These are phyloP conservation scores for Lachnellula hyalina DNA, from an alignment of 2,329 filamentous ascomycete species.

Conservation along the genomic window DNA sequence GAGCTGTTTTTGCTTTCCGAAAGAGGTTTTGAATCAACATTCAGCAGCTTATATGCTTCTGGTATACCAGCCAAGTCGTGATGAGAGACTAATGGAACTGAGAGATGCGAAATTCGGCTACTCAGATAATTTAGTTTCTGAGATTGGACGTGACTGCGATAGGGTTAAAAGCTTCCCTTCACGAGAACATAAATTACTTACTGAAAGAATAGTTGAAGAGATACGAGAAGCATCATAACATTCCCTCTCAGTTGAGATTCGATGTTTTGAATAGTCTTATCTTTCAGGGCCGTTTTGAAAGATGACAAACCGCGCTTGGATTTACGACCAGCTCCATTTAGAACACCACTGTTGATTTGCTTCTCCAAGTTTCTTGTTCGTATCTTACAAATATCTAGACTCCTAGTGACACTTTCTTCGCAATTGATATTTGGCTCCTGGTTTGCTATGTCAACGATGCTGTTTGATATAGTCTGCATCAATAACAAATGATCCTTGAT, in stretches of 20 bases:
- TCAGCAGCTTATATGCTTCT: not conserved
- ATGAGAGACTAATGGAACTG: not conserved
- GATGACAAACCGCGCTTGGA: not conserved
- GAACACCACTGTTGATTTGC: not conserved
- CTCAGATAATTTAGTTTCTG: not conserved
- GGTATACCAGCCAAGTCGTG: not conserved
- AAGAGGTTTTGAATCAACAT: not conserved
- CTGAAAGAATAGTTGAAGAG: conserved; percentile 13
- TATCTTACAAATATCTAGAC: conserved; percentile 2
- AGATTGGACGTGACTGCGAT: not conserved
- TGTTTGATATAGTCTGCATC: conserved; percentile 1
- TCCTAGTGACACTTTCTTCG: conserved; percentile 4
- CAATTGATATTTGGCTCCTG: not conserved
- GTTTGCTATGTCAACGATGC: conserved; percentile 3
- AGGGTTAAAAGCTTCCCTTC: not conserved
- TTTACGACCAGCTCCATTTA: not conserved
- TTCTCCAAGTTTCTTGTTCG: not conserved
- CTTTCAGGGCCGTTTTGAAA: conserved; percentile 4
- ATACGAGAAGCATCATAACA: conserved; percentile 11
- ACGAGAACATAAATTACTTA: not conserved
- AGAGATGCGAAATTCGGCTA: not conserved
- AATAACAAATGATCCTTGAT: conserved; percentile 8
- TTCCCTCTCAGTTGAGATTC: conserved; percentile 8
- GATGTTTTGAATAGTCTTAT: conserved; percentile 6
- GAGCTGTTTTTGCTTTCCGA: not conserved